Percentiles rank a stretch among this genome's conserved stretches.
phyloP scores from a whole-genome alignment of 2,329 filamentous ascomycete species.

The Xylaria sp. region DNA sequence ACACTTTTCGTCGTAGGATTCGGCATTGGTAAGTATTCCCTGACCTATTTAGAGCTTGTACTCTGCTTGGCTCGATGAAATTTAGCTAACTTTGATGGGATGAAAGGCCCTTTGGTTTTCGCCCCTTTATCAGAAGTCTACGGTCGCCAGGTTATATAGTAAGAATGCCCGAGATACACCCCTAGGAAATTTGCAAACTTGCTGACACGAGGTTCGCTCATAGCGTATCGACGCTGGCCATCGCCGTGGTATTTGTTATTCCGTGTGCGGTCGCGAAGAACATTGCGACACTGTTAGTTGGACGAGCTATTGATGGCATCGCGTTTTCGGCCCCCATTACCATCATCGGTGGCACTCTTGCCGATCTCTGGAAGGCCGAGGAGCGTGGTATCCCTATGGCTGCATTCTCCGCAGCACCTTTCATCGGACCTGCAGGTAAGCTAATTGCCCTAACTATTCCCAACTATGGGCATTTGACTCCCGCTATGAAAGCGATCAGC shows the following conservation, averaged over 20 bases:
- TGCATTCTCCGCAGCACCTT: slow-evolving; percentile 83
- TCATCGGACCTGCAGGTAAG: slow-evolving; percentile 78
- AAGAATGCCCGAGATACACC: slow-evolving; percentile 1
- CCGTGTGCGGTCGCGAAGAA: slow-evolving; percentile 82
- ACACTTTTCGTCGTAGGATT: slow-evolving; percentile 85
- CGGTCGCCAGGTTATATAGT: slow-evolving; percentile 76
- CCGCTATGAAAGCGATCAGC: neutral
- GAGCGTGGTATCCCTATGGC: slow-evolving; percentile 90
- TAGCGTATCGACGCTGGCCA: slow-evolving; percentile 67
- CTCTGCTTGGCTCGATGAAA: neutral
- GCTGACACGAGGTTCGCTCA: slow-evolving; percentile 5
- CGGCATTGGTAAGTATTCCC: slow-evolving; percentile 68
- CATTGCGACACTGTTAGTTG: slow-evolving; percentile 79
- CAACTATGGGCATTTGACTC: neutral
- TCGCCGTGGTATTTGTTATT: slow-evolving; percentile 82
- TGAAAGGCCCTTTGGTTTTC: slow-evolving; percentile 76
- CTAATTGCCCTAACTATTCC: slow-evolving; percentile 19
- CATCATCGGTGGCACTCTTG: slow-evolving; percentile 81
- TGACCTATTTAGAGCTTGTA: neutral
- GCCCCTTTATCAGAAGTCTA: slow-evolving; percentile 81
- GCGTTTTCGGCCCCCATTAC: slow-evolving; percentile 90
- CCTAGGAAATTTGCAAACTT: too few relatives aligned
- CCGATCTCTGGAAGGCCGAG: slow-evolving; percentile 85
- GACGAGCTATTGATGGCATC: slow-evolving; percentile 81
- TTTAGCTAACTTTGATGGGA: neutral